Evolutionary conservation across 2,329 filamentous ascomycete species (phyloP).

Genomic region (Sporothrix inflata): DNA sequence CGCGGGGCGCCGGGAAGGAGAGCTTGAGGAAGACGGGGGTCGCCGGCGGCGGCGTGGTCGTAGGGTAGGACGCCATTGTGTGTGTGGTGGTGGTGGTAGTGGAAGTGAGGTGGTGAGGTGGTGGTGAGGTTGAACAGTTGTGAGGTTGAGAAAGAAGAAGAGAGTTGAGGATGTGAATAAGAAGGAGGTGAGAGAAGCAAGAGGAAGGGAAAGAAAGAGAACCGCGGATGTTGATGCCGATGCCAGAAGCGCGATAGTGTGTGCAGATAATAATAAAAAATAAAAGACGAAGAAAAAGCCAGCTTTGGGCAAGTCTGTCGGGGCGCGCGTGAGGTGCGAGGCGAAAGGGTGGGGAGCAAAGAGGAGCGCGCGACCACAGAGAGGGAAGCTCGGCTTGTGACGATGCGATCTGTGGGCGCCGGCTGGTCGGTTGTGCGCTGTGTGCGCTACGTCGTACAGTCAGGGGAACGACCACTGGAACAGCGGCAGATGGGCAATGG

Average conservation of each 20-base stretch:
- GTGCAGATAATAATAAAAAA: neutral
- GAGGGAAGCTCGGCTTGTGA: slow-evolving; percentile 19
- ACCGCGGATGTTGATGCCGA: neutral
- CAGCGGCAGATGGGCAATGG: neutral
- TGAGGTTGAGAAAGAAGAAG: neutral
- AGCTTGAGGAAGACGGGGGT: slow-evolving; percentile 42
- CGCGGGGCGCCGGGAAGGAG: slow-evolving; percentile 50
- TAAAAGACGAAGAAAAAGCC: neutral
- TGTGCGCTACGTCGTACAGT: neutral
- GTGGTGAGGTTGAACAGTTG: neutral
- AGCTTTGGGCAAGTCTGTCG: neutral
- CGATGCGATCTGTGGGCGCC: slow-evolving; percentile 6
- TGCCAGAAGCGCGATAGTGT: neutral
- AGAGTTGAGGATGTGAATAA: neutral
- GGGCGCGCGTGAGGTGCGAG: neutral
- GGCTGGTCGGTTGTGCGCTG: slow-evolving; percentile 7
- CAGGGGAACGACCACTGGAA: neutral
- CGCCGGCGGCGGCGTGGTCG: slow-evolving; percentile 41
- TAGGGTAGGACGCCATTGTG: slow-evolving; percentile 31
- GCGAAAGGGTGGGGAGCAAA: neutral
- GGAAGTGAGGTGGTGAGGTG: neutral
- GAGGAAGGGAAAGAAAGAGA: neutral
- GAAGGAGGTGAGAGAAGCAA: neutral
- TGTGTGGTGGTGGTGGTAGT: neutral
- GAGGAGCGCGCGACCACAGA: neutral